phyloP scores from a whole-genome alignment of 106 monocot genomes.

The Acorus calamus region DNA sequence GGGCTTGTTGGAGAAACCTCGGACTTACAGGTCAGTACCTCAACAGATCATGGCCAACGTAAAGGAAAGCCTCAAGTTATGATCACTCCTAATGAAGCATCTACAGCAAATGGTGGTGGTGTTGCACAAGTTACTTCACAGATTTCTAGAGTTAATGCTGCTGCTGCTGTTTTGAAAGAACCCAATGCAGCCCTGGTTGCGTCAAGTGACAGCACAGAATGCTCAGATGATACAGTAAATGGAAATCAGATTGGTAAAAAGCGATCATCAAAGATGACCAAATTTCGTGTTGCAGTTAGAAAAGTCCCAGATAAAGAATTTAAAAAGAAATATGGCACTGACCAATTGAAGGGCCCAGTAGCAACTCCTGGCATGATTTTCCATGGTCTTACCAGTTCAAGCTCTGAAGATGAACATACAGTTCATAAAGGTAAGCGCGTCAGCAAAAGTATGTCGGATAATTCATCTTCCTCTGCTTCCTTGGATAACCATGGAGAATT shows the following conservation, averaged over 20 bases:
- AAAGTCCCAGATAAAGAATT: constrained; percentile 24
- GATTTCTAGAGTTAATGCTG: constrained; percentile 2
- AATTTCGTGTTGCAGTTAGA: constrained; percentile 33
- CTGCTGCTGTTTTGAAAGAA: constrained; percentile 8
- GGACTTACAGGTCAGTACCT: no score
- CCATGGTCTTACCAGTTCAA: constrained; percentile 13
- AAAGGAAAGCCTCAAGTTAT: no score
- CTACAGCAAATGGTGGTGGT: neutral
- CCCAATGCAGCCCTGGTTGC: constrained; percentile 3
- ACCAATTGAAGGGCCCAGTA: constrained; percentile 5
- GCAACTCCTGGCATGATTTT: constrained; percentile 22
- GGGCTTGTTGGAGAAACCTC: no score
- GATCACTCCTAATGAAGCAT: neutral
- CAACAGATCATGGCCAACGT: no score
- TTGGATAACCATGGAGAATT: constrained; percentile 19
- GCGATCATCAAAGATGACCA: constrained; percentile 6
- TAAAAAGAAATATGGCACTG: constrained; percentile 3
- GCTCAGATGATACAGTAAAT: no score
- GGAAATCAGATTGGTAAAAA: neutral
- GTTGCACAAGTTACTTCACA: constrained; percentile 5
- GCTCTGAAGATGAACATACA: constrained; percentile 27
- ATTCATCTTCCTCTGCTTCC: constrained; percentile 27
- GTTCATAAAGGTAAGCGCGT: constrained; percentile 3
- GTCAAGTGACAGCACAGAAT: constrained; percentile 35
- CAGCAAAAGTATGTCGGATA: constrained; percentile 6